These are phyloP conservation scores for Meripilus lineatus DNA, from an alignment of 1,284 basidiomycete species.

Conservation along the genomic window DNA sequence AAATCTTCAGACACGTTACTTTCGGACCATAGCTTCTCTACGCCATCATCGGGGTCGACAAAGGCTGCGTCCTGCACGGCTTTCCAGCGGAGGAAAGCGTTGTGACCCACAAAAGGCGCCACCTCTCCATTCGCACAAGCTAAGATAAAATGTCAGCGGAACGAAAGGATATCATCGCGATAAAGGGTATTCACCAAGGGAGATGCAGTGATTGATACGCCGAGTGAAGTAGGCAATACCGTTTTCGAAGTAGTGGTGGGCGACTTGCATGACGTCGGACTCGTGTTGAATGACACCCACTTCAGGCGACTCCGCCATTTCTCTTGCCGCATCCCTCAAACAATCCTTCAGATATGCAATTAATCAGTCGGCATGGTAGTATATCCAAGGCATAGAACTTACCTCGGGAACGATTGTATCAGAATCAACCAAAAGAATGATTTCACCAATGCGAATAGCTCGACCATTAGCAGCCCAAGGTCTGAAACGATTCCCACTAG, in stretches of 20 bases:
- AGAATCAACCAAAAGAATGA: conserved; percentile 46
- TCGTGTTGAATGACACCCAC: conserved; percentile 50
- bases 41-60: conserved; percentile 39
- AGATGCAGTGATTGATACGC: conserved; percentile 41
- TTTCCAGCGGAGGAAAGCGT: conserved; percentile 54
- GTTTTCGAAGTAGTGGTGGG: conserved; percentile 55
- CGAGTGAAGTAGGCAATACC: conserved; percentile 55
- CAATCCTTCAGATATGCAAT: conserved; percentile 41
- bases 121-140: conserved; percentile 47
- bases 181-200: conserved; percentile 27
- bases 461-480: conserved; percentile 40
- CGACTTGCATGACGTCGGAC: conserved; percentile 50
- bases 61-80: conserved; percentile 49
- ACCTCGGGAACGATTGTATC: conserved; percentile 52
- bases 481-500: conserved; percentile 30
- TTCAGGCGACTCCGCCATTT: conserved; percentile 47
- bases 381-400: conserved; percentile 3
- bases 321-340: conserved; percentile 50
- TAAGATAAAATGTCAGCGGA: conserved; percentile 5
- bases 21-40: conserved; percentile 52
- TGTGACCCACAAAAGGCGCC: conserved; percentile 57
- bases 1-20: conserved; percentile 59
- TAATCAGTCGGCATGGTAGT: conserved; percentile 2
- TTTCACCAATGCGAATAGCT: conserved; percentile 36
- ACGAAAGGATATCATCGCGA: background rate